Percentiles rank a stretch among this genome's conserved stretches.
Conservation (phyloP, 305 asterid species). For the Lippia alba region DNA sequence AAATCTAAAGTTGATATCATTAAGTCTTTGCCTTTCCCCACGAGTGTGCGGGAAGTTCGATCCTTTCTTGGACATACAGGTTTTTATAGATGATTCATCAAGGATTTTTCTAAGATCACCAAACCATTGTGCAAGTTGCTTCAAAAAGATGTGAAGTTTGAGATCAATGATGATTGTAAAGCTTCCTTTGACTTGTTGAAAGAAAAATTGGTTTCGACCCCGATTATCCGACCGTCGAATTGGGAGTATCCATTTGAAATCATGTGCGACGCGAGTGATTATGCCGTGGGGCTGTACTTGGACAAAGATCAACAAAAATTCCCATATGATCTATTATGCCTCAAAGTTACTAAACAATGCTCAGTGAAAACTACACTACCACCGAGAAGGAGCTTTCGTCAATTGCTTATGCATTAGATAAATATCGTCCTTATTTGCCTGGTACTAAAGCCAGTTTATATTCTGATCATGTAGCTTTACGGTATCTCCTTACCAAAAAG, state of each 20-base stretch:
- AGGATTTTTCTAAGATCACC: background rate
- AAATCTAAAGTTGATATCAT: background rate
- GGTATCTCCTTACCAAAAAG: background rate
- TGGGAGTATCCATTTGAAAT: background rate
- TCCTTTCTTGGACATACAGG: constrained; percentile 7
- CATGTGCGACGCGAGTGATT: background rate
- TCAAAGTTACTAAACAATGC: background rate
- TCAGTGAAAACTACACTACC: background rate
- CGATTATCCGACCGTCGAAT: background rate
- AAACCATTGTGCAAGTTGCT: background rate
- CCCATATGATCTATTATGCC: background rate
- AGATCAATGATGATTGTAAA: background rate
- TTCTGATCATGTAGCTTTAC: constrained; percentile 14
- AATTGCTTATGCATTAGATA: constrained; percentile 6
- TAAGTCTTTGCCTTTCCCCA: background rate
- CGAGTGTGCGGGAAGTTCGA: background rate
- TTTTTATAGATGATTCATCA: background rate
- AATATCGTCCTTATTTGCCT: background rate
- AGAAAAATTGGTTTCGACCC: background rate
- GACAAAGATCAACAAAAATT: background rate
- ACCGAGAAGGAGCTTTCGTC: background rate
- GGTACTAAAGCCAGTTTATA: constrained; percentile 12
- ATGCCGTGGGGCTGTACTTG: background rate
- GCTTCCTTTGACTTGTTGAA: background rate
- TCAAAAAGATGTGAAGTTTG: background rate